Evolutionary conservation across 768 basidiomycete genomes (phyloP).

Genomic region (Artomyces pyxidatus): DNA sequence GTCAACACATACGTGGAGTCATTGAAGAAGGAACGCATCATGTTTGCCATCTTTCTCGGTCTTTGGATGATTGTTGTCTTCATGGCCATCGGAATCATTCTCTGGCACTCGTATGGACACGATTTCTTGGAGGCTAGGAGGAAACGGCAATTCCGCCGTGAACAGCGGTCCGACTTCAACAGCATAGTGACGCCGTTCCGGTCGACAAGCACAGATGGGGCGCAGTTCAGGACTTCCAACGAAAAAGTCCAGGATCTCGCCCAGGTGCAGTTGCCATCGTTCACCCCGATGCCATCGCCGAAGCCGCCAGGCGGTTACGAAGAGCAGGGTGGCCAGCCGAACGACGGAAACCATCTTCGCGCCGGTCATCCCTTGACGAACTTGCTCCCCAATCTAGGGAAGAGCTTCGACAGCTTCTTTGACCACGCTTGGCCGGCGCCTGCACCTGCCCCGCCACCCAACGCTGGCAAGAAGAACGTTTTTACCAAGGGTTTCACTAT

Average conservation of each 20-base stretch:
- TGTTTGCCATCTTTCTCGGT: slow-evolving; percentile 76
- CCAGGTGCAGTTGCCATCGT: slow-evolving; percentile 31
- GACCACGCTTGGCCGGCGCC: slow-evolving; percentile 21
- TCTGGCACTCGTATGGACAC: slow-evolving; percentile 64
- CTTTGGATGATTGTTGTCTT: slow-evolving; percentile 81
- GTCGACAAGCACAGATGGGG: not conserved
- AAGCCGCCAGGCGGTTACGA: slow-evolving; percentile 14
- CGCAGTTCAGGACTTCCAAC: too few relatives aligned
- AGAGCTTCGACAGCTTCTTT: slow-evolving; percentile 40
- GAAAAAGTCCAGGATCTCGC: slow-evolving; percentile 16
- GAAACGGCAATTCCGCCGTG: slow-evolving; percentile 25
- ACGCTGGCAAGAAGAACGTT: not conserved
- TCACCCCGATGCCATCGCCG: slow-evolving; percentile 41
- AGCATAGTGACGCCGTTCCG: slow-evolving; percentile 12
- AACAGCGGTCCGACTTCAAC: slow-evolving; percentile 18
- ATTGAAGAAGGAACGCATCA: slow-evolving; percentile 73
- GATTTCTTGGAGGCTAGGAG: slow-evolving; percentile 34
- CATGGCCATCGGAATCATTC: slow-evolving; percentile 62
- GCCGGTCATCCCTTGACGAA: slow-evolving; percentile 12
- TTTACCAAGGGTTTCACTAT: slow-evolving; percentile 18
- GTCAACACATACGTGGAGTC: slow-evolving; percentile 64
- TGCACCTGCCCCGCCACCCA: slow-evolving; percentile 1
- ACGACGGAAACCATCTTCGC: not conserved
- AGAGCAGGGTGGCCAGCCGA: not conserved
- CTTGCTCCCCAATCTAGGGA: slow-evolving; percentile 27